Evolutionary conservation across 352 stramenopile species (phyloP).

Genomic region (Globisporangium irregulare): DNA sequence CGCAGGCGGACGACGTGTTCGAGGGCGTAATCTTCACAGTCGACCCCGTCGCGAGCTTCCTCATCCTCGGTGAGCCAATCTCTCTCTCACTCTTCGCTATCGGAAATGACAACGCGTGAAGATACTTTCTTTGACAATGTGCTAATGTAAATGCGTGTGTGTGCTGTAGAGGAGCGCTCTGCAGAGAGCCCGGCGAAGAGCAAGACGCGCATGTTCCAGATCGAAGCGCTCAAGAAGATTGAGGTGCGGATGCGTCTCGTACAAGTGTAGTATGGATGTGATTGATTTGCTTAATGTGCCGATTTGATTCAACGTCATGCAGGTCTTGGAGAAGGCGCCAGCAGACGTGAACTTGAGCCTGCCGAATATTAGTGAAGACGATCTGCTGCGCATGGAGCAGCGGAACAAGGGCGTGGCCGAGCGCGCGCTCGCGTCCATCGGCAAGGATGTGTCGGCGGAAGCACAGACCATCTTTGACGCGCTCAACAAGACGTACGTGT

Average conservation of each 20-base stretch:
- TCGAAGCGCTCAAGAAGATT: slow-evolving; percentile 66
- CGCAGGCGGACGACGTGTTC: slow-evolving; percentile 40
- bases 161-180: slow-evolving; percentile 46
- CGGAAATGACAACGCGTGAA: neutral
- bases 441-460: slow-evolving; percentile 63
- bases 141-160: neutral
- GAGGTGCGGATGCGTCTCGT: slow-evolving; percentile 25
- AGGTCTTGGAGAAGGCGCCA: slow-evolving; percentile 54
- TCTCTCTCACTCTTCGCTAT: neutral
- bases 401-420: slow-evolving; percentile 67
- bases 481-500: slow-evolving; percentile 84
- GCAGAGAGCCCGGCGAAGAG: slow-evolving; percentile 39
- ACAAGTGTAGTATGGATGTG: neutral
- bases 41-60: slow-evolving; percentile 73
- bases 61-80: slow-evolving; percentile 55
- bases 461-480: slow-evolving; percentile 84
- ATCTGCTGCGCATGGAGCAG: slow-evolving; percentile 72
- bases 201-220: slow-evolving; percentile 75
- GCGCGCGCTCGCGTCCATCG: slow-evolving; percentile 76
- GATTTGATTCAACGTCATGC: neutral
- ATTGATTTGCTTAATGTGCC: neutral
- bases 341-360: slow-evolving; percentile 42
- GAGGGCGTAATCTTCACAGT: slow-evolving; percentile 79
- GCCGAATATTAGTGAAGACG: slow-evolving; percentile 58
- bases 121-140: slow-evolving; percentile 1